These are phyloP conservation scores for Colletotrichum echinochloae DNA, from an alignment of 2,329 filamentous ascomycete species.

Conservation along the genomic window DNA sequence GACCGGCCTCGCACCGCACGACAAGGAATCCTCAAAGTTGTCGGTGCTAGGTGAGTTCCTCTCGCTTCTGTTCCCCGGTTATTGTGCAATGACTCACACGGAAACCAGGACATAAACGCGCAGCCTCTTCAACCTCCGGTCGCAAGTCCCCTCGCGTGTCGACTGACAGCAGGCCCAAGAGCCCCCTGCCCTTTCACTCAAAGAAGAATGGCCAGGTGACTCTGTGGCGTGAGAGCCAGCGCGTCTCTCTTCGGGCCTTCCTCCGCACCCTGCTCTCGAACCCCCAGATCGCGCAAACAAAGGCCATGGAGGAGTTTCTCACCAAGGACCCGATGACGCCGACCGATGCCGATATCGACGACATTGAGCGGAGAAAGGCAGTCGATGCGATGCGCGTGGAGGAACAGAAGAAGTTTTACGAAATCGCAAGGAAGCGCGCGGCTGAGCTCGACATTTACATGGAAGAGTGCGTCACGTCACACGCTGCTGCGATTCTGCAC, in stretches of 20 bases:
- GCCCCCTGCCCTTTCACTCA: slow-evolving; percentile 47
- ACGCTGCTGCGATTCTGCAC: slow-evolving; percentile 24
- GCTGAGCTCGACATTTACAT: slow-evolving; percentile 97
- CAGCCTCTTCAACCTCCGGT: slow-evolving; percentile 52
- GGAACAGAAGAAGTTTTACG: slow-evolving; percentile 94
- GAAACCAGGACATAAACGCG: slow-evolving; percentile 45
- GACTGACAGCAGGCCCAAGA: slow-evolving; percentile 55
- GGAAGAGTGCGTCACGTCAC: slow-evolving; percentile 73
- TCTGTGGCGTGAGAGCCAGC: slow-evolving; percentile 88
- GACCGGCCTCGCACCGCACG: slow-evolving; percentile 50
- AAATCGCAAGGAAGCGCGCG: slow-evolving; percentile 90
- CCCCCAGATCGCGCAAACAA: slow-evolving; percentile 83
- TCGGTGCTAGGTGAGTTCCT: slow-evolving; percentile 55
- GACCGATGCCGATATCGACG: slow-evolving; percentile 84
- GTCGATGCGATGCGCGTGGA: slow-evolving; percentile 91
- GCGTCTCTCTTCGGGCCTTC: slow-evolving; percentile 91
- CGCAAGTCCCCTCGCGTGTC: slow-evolving; percentile 57
- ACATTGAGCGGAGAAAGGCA: slow-evolving; percentile 82
- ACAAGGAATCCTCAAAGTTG: slow-evolving; percentile 53
- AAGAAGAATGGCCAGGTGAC: slow-evolving; percentile 47
- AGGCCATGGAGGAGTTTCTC: slow-evolving; percentile 87
- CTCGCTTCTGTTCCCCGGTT: background rate
- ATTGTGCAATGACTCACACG: slow-evolving; percentile 36
- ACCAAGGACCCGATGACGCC: slow-evolving; percentile 77
- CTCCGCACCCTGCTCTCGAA: slow-evolving; percentile 89